Evolutionary conservation across 2,329 filamentous ascomycete genomes (phyloP), one percentile per base, ranked within the genome.

Genomic region (Pyrenochaeta sp.): DNA sequence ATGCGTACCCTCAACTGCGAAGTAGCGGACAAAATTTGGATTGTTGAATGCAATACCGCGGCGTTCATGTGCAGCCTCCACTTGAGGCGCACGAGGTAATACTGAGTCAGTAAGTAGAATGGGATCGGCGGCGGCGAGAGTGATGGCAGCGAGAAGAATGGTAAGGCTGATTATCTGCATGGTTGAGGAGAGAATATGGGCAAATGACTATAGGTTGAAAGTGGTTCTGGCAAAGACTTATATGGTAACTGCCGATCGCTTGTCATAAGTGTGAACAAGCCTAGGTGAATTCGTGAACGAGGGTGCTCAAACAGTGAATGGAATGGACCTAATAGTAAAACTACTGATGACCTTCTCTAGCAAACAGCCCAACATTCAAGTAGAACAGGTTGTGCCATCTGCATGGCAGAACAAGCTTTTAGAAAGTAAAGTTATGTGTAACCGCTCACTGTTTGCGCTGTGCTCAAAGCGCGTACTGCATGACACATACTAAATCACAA

Each of bases 41-140:
- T 81, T 71, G 70, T 88, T 88, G 80, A 83, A 89, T 31, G 82
- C 80, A 27, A 88, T 66, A 61, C 86, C 86, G 59, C 85, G 84
- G 79, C 55, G 55, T 1, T 36, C 17, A 7, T 37, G 26, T 4
- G 41, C 35, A 10, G 48, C 38, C 1, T 22, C 32, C 85, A 85
- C 61, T 63, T 63, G 37, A 7, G 37, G 39, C 2, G 24, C 15
- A 30, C 36, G 18, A 21, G 5, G 19, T n/a, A 34, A 14, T 10
- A 22, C 15, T 2, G 18, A 14, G 31, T 8, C 10, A 13, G 21
- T 34, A 13, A 21, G 15, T 2, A 7, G n/a, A 2, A 22, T 18
- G 14, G 18, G 31, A 13, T 4, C 22, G 8, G 31, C 31, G 19
- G 6, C 7, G 13, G 18, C 9, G 31, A 34, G n/a, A 13, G 17